Evolutionary conservation across 1,284 basidiomycete species (phyloP).

Genomic region (Neotropicomus parvogracilis): DNA sequence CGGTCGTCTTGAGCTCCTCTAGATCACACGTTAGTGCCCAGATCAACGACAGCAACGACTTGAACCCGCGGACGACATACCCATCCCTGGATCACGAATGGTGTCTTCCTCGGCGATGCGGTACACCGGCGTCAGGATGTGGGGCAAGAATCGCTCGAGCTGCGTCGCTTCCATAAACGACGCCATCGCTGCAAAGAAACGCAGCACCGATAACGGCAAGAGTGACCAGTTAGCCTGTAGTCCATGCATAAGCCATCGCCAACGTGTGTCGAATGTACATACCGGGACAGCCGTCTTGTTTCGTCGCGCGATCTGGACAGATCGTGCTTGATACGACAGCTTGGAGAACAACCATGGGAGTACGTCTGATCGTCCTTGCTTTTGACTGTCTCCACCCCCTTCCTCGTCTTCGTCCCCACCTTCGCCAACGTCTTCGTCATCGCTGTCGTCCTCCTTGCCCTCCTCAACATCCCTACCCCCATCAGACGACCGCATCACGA

Average conservation of each 20-base stretch:
- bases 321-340: constrained; percentile 83
- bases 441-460: constrained; percentile 16
- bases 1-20: constrained; percentile 72
- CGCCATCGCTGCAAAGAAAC: constrained; percentile 93
- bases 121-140: constrained; percentile 85
- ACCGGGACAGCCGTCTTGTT: constrained; percentile 51
- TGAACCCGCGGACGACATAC: constrained; percentile 50
- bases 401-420: constrained; percentile 5
- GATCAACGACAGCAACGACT: too few relatives aligned
- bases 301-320: constrained; percentile 65
- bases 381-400: constrained; percentile 27
- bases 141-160: constrained; percentile 71
- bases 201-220: constrained; percentile 75
- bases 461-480: neutral
- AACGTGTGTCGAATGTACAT: too few relatives aligned
- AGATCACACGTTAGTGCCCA: too few relatives aligned
- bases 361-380: constrained; percentile 47
- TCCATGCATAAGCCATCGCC: constrained; percentile 29
- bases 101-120: constrained; percentile 85
- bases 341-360: constrained; percentile 93
- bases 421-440: constrained; percentile 7
- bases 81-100: constrained; percentile 72
- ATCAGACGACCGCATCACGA: constrained; percentile 38
- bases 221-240: constrained; percentile 67
- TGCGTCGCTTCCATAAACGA: constrained; percentile 59